phyloP scores from a whole-genome alignment of 2,329 filamentous ascomycete species.

The Aspergillus fijiensis region DNA sequence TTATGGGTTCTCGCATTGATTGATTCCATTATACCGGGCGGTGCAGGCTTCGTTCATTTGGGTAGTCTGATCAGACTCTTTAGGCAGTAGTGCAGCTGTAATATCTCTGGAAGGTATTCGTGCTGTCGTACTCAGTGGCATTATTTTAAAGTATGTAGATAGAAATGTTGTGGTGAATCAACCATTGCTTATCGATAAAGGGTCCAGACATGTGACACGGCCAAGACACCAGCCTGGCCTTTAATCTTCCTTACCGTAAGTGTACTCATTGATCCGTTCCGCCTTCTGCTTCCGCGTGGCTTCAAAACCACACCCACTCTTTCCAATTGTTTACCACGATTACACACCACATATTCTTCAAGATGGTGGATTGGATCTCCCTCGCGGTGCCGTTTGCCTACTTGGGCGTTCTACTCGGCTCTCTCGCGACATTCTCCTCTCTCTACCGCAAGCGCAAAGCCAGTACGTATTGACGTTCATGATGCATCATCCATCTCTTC shows the following conservation, averaged over 20 bases:
- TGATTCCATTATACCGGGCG: conserved; percentile 9
- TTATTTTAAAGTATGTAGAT: not conserved
- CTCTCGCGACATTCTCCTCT: conserved; percentile 85
- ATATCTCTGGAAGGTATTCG: not conserved
- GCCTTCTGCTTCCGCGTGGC: not conserved
- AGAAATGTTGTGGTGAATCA: too few species aligned
- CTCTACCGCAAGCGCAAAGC: conserved; percentile 93
- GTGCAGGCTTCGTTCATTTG: conserved; percentile 3
- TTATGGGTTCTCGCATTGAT: conserved; percentile 9
- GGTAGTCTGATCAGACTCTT: too few species aligned
- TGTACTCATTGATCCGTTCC: not conserved
- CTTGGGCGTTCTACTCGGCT: conserved; percentile 80
- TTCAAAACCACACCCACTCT: not conserved
- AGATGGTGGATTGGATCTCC: conserved; percentile 73
- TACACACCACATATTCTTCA: conserved; percentile 13
- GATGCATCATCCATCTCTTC: not conserved
- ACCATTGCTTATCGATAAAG: not conserved
- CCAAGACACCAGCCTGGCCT: conserved; percentile 33
- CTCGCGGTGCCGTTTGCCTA: conserved; percentile 87
- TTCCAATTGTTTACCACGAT: not conserved
- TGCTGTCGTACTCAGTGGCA: not conserved
- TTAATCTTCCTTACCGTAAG: conserved; percentile 7
- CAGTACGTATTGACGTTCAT: conserved; percentile 52
- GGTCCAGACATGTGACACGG: conserved; percentile 21
- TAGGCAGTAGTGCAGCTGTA: too few species aligned